These are phyloP conservation scores for Asparagopsis taxiformis DNA, from an alignment of 31 red algal species.

Conservation along the genomic window DNA sequence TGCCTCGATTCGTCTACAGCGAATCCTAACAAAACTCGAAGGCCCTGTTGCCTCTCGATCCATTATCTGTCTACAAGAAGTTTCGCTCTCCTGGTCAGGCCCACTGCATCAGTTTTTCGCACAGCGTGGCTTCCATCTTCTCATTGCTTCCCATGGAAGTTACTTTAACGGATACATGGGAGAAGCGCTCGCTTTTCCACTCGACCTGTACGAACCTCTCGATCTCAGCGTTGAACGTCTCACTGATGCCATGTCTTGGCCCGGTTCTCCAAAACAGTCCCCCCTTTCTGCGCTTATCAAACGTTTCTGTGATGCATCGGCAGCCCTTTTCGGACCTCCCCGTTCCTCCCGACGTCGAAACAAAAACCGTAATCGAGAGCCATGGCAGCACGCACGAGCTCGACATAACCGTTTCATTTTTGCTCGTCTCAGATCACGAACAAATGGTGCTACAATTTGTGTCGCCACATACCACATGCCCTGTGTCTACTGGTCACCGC, in stretches of 20 bases:
- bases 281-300: constrained; percentile 5
- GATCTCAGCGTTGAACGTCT: constrained; percentile 76
- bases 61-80: constrained; percentile 88
- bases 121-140: constrained; percentile 72
- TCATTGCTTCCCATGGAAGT: constrained; percentile 57
- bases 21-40: constrained; percentile 77
- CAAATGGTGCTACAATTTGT: constrained; percentile 66
- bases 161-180: constrained; percentile 91
- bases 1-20: constrained; percentile 28
- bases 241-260: constrained; percentile 66
- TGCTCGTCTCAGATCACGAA: constrained; percentile 48
- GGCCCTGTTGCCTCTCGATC: constrained; percentile 57
- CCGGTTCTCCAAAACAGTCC: constrained; percentile 16
- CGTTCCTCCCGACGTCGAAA: constrained; percentile 4
- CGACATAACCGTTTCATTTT: constrained; percentile 76
- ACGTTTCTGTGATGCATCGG: constrained; percentile 5
- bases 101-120: constrained; percentile 80
- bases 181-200: constrained; percentile 69
- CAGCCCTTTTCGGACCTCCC: constrained; percentile 17
- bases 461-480: constrained; percentile 92
- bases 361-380: constrained; percentile 24
- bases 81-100: constrained; percentile 77
- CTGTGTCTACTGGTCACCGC: constrained; percentile 76
- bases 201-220: constrained; percentile 69
- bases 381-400: constrained; percentile 57